A percentile compares a stretch with the other conserved stretches of the same genome.
phyloP scores from a whole-genome alignment of 2,329 filamentous ascomycete genomes.

The Fusarium haematococcum region DNA sequence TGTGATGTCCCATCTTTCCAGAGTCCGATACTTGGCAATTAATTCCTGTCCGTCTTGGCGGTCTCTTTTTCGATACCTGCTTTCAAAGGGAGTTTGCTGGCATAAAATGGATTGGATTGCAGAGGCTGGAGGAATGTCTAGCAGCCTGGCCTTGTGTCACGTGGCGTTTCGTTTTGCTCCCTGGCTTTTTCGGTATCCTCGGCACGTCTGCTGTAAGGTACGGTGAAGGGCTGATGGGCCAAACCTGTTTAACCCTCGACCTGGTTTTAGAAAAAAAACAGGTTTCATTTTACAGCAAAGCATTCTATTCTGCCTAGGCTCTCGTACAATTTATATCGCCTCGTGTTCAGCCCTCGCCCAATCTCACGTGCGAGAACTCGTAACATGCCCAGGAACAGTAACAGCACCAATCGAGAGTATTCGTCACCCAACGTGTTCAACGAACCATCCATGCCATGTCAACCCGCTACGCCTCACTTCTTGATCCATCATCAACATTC shows the following conservation, averaged over 20 bases:
- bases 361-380: background rate
- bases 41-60: background rate
- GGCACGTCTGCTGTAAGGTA: background rate
- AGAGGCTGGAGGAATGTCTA: background rate
- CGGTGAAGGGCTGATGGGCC: background rate
- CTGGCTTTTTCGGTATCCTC: background rate
- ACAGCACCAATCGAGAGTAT: background rate
- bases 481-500: background rate
- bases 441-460: background rate
- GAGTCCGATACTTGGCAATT: background rate
- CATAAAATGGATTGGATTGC: background rate
- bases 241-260: background rate
- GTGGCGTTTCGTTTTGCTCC: conserved; percentile 7
- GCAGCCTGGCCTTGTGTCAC: conserved; percentile 17
- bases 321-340: background rate
- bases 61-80: background rate
- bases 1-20: conserved; percentile 48
- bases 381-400: background rate
- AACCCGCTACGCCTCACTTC: background rate
- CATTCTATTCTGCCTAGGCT: background rate
- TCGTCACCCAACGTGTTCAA: background rate
- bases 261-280: background rate
- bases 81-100: background rate
- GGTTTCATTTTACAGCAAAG: background rate
- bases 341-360: background rate